Evolutionary conservation across 108 stramenopile species (phyloP), one percentile per base, ranked within the genome.

Genomic region (Skeletonema costatum): DNA sequence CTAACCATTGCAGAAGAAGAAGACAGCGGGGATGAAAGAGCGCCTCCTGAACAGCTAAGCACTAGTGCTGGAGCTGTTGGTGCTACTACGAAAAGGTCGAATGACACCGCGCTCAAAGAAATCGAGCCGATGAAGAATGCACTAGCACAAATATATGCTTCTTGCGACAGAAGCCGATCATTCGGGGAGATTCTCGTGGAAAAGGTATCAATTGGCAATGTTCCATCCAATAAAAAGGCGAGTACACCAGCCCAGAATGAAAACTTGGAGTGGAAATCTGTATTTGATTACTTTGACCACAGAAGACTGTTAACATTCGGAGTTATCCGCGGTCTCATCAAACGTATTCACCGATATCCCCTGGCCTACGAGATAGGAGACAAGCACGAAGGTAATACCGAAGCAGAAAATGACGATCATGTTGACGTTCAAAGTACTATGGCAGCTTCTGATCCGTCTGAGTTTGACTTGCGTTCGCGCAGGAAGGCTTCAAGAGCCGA

Each of bases 251-350:
- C 60, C n/a, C 29, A 17, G 30, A 63, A 13, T 38, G 66, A 70
- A 33, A 46, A 38, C 10, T 79, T 86, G 14, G 91, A 91, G 39
- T 90, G 90, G 91, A 87, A 85, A 14, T 68, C 75, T 30, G 76
- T 88, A 14, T 88, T 93, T 59, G 79, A 88, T 21, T 66, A 82
- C 36, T 82, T 97, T 74, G 96, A 97, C 78, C 93, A 96, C 66
- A 86, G 91, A 36, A 82, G 96, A 71, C 77, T 97, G 64, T 74
- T 92, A 35, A 86, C 96, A 2, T 97, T 97, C 79, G 97, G 97
- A 21, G 71, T 95, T 1, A 74, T 95, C 29, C 86, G 92, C 75
- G 95, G 94, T 13, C 61, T 97, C 21, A 73, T 97, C 17, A 64
- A 77, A 1, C 84, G 97, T 42, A 87, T 97, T 56, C 97, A 97